These are phyloP conservation scores for Flaveria ramosissima DNA, from an alignment of 129 eudicot genomes.

Conservation along the genomic window DNA sequence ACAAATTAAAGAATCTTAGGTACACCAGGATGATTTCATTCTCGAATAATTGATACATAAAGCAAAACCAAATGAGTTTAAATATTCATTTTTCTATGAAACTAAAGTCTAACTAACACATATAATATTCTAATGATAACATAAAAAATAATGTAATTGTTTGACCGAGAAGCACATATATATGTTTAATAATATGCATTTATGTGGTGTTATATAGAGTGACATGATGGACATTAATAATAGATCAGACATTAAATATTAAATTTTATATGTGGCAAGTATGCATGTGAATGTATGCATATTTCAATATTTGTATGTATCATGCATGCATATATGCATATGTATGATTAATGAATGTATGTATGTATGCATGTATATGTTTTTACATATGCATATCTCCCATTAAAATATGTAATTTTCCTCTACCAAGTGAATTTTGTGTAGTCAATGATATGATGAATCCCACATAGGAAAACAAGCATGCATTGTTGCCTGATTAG, in stretches of 20 bases:
- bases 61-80: background rate
- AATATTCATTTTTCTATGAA: background rate
- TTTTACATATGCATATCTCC: no score
- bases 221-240: background rate
- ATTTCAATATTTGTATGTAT: background rate
- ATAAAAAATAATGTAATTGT: background rate
- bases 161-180: background rate
- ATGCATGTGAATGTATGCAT: no score
- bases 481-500: constrained; percentile 30
- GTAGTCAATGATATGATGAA: constrained; percentile 31
- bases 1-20: background rate
- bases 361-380: background rate
- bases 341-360: background rate
- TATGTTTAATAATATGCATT: background rate
- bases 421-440: background rate
- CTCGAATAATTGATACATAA: background rate
- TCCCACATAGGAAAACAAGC: constrained; percentile 21
- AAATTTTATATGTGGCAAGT: background rate
- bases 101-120: constrained; percentile 3
- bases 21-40: background rate
- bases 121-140: background rate
- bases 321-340: background rate
- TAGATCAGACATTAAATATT: background rate
- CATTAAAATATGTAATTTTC: no score
- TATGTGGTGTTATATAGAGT: background rate